phyloP scores from a whole-genome alignment of 495 filamentous ascomycete species.

The Penicilliopsis zonata region DNA sequence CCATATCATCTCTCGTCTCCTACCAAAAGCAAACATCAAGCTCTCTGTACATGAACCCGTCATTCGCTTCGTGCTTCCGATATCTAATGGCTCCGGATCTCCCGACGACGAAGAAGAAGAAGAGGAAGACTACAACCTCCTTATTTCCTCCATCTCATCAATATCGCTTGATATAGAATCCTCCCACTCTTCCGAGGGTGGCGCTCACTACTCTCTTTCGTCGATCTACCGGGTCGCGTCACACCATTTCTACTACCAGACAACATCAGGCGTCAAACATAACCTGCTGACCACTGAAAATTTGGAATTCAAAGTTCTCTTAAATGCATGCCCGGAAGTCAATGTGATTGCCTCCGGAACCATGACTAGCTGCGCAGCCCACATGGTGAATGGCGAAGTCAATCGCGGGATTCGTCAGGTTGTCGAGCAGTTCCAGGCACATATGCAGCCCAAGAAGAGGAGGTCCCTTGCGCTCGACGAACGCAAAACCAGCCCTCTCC shows the following conservation, averaged over 20 bases:
- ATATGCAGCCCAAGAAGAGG: slow-evolving; percentile 51
- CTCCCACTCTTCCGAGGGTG: slow-evolving; percentile 76
- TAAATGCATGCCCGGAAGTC: slow-evolving; percentile 78
- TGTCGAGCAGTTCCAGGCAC: slow-evolving; percentile 58
- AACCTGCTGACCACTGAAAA: slow-evolving; percentile 76
- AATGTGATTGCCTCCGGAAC: slow-evolving; percentile 69
- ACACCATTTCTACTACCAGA: slow-evolving; percentile 94
- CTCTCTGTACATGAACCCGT: slow-evolving; percentile 95
- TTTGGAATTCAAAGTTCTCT: slow-evolving; percentile 71
- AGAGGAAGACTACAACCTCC: slow-evolving; percentile 90
- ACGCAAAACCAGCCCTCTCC: slow-evolving; percentile 53
- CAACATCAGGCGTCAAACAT: slow-evolving; percentile 64
- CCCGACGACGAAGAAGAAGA: too few relatives aligned
- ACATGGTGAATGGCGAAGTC: slow-evolving; percentile 84
- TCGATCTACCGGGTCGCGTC: slow-evolving; percentile 73
- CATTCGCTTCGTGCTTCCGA: slow-evolving; percentile 73
- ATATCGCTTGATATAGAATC: slow-evolving; percentile 88
- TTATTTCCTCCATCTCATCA: slow-evolving; percentile 88
- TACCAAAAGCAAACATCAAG: slow-evolving; percentile 92
- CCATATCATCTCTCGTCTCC: slow-evolving; percentile 72
- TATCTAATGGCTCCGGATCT: slow-evolving; percentile 46
- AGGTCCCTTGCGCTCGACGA: slow-evolving; percentile 35
- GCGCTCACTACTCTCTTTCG: slow-evolving; percentile 73
- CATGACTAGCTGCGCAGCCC: slow-evolving; percentile 75
- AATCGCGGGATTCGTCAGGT: slow-evolving; percentile 87